Evolutionary conservation across 164 flowering plant genomes (phyloP).

Genomic region (Houttuynia cordata): DNA sequence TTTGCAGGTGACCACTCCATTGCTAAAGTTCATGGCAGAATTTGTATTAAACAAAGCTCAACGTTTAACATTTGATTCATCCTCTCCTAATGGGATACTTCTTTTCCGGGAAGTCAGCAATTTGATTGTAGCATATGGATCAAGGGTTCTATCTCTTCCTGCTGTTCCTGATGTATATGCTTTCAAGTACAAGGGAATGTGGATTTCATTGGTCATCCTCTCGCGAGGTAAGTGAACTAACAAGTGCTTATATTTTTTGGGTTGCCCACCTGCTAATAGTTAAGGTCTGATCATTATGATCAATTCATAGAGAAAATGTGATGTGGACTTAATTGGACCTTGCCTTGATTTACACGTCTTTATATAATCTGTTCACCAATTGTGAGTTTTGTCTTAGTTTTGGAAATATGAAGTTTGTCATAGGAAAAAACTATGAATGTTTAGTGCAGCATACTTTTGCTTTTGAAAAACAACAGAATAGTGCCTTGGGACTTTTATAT

Average conservation of each 20-base stretch:
- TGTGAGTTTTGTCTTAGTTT: background rate
- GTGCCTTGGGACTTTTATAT: background rate
- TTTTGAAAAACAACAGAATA: background rate
- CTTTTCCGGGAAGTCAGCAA: slow-evolving; percentile 99
- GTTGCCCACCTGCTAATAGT: too few relatives aligned
- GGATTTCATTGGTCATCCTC: slow-evolving; percentile 77
- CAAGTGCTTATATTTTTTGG: background rate
- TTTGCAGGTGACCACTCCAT: slow-evolving; percentile 92
- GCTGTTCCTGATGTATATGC: slow-evolving; percentile 73
- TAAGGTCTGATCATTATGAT: too few relatives aligned
- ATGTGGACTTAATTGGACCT: too few relatives aligned
- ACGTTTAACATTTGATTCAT: slow-evolving; percentile 89
- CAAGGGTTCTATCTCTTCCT: slow-evolving; percentile 74
- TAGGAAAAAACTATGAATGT: background rate
- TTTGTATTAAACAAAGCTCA: slow-evolving; percentile 92
- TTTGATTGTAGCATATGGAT: slow-evolving; percentile 82
- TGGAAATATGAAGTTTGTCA: background rate
- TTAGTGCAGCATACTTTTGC: background rate
- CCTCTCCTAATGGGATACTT: slow-evolving; percentile 97
- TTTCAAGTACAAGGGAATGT: slow-evolving; percentile 91
- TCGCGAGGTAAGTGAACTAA: slow-evolving; percentile 52
- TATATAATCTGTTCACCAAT: too few relatives aligned
- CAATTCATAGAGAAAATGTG: too few relatives aligned
- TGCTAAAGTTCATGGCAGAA: slow-evolving; percentile 92
- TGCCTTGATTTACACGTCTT: too few relatives aligned